Evolutionary conservation across 768 basidiomycete genomes (phyloP).

Genomic region (Tylopilus balloui): DNA sequence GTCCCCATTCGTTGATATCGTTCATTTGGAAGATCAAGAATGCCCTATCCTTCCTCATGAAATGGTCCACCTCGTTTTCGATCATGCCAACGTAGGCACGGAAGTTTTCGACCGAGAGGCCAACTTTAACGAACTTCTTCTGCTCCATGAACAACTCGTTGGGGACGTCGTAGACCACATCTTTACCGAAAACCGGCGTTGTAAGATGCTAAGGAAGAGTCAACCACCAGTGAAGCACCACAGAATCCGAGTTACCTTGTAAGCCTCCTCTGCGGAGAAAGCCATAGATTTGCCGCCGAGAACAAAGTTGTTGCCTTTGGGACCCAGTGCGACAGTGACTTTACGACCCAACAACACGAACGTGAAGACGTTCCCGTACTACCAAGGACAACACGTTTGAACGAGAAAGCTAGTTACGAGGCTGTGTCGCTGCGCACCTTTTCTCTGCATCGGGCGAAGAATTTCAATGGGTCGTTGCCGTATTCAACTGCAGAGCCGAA

Average conservation of each 20-base stretch:
- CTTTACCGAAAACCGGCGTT: constrained; percentile 94
- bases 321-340: constrained; percentile 86
- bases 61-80: constrained; percentile 68
- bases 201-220: constrained; percentile 64
- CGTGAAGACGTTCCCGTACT: constrained; percentile 98
- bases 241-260: constrained; percentile 57
- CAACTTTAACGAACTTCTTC: constrained; percentile 97
- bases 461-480: constrained; percentile 88
- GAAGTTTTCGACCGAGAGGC: constrained; percentile 89
- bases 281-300: constrained; percentile 90
- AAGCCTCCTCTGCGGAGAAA: constrained; percentile 95
- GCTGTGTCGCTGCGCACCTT: constrained; percentile 50
- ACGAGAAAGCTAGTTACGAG: not conserved
- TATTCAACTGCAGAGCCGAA: constrained; percentile 87
- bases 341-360: constrained; percentile 86
- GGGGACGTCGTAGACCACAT: constrained; percentile 95
- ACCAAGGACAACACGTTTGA: not conserved
- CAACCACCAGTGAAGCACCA: not conserved
- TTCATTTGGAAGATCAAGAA: constrained; percentile 62
- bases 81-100: constrained; percentile 80
- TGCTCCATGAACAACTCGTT: constrained; percentile 98
- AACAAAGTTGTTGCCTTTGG: constrained; percentile 91
- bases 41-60: constrained; percentile 57
- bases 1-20: constrained; percentile 72
- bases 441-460: constrained; percentile 73